Conservation (phyloP, 2,329 filamentous ascomycete genomes). For the Byssochlamys sp. region DNA sequence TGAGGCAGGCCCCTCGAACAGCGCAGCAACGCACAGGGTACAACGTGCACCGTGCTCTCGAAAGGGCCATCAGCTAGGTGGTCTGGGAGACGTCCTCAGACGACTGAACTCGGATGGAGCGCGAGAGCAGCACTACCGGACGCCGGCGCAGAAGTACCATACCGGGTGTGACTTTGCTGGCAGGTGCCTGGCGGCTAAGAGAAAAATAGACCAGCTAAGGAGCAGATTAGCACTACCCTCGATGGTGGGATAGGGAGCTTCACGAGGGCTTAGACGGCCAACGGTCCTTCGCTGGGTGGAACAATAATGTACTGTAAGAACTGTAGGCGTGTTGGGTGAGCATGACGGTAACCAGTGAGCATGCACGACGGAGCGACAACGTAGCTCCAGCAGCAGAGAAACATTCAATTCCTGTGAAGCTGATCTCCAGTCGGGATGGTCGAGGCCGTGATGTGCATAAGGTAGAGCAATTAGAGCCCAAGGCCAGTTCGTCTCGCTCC, state of each 20-base stretch:
- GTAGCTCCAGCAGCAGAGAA: not conserved
- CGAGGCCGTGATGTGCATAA: not conserved
- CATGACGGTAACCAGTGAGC: not conserved
- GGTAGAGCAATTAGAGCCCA: not conserved
- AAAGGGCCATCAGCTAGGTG: not conserved
- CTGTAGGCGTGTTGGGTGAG: not conserved
- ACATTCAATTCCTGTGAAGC: not conserved
- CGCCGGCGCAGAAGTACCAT: not conserved
- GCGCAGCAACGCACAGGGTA: constrained; percentile 11
- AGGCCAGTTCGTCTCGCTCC: constrained; percentile 12
- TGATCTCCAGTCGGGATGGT: not conserved
- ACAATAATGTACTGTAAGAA: not conserved
- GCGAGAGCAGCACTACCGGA: not conserved
- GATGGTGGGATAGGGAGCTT: not conserved
- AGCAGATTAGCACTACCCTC: not conserved
- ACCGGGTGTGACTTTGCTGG: not conserved
- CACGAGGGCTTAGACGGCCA: not conserved
- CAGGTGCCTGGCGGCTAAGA: not conserved
- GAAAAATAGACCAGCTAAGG: not conserved
- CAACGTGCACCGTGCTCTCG: not conserved
- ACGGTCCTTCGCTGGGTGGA: not conserved
- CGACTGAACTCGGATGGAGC: not conserved
- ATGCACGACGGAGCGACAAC: not conserved
- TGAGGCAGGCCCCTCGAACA: constrained; percentile 23
- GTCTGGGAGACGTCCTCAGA: not conserved